These are phyloP conservation scores for Dothistroma pini DNA, from an alignment of 2,329 filamentous ascomycete species.

Conservation along the genomic window DNA sequence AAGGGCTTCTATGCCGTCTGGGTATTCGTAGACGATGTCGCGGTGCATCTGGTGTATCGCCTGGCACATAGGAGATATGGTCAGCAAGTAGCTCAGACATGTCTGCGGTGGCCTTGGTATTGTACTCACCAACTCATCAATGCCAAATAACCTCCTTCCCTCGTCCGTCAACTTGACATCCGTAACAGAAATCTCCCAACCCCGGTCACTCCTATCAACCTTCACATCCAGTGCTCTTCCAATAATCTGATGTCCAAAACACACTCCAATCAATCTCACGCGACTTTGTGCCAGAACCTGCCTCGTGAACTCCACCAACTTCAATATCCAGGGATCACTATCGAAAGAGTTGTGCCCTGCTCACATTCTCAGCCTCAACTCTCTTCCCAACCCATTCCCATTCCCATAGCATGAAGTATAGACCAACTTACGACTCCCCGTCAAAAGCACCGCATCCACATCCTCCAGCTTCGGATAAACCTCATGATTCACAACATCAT, in stretches of 20 bases:
- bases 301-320: slow-evolving; percentile 65
- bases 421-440: slow-evolving; percentile 54
- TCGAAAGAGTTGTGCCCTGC: slow-evolving; percentile 71
- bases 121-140: slow-evolving; percentile 57
- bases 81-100: slow-evolving; percentile 4
- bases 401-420: too few species aligned
- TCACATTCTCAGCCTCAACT: neutral
- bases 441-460: slow-evolving; percentile 79
- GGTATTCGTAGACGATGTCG: slow-evolving; percentile 66
- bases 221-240: slow-evolving; percentile 66
- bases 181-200: slow-evolving; percentile 80
- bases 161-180: slow-evolving; percentile 63
- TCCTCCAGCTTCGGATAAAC: slow-evolving; percentile 69
- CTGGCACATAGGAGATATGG: slow-evolving; percentile 43
- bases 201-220: slow-evolving; percentile 63
- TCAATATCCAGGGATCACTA: slow-evolving; percentile 69
- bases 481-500: slow-evolving; percentile 66
- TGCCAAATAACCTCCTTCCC: slow-evolving; percentile 68
- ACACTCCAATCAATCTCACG: slow-evolving; percentile 72
- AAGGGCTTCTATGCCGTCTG: slow-evolving; percentile 58
- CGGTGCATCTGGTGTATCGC: slow-evolving; percentile 82
- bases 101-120: neutral
- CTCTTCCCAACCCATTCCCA: neutral
- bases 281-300: slow-evolving; percentile 55
- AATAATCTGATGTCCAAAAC: slow-evolving; percentile 85